These are phyloP conservation scores for Nelumbo lutea DNA, from an alignment of 164 flowering plant species.

Conservation along the genomic window DNA sequence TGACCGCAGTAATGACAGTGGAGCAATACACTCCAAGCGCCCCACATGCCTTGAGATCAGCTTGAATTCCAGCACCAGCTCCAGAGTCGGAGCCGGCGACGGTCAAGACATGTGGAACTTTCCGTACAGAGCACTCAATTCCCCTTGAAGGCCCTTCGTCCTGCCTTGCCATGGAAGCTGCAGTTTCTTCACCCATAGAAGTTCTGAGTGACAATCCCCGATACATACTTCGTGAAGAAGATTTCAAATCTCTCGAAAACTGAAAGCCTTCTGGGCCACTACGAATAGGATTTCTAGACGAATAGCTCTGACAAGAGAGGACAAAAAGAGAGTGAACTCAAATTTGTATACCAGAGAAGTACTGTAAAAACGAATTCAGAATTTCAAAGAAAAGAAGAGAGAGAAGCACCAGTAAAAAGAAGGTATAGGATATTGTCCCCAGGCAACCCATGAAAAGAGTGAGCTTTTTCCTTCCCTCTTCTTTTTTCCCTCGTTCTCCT, in stretches of 20 bases:
- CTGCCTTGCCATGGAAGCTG: slow-evolving; percentile 21
- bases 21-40: slow-evolving; percentile 92
- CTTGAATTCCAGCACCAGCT: slow-evolving; percentile 97
- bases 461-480: too few relatives aligned
- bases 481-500: too few relatives aligned
- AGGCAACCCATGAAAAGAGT: too few relatives aligned
- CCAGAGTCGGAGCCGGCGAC: slow-evolving; percentile 98
- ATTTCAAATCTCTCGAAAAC: background rate
- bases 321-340: too few relatives aligned
- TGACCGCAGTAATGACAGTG: slow-evolving; percentile 86
- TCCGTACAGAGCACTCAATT: slow-evolving; percentile 8
- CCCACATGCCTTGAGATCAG: slow-evolving; percentile 87
- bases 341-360: too few relatives aligned
- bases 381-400: too few relatives aligned
- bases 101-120: slow-evolving; percentile 69
- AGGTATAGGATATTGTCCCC: too few relatives aligned
- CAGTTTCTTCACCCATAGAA: background rate
- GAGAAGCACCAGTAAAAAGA: too few relatives aligned
- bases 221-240: background rate
- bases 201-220: background rate
- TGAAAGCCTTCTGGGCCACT: background rate
- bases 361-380: too few relatives aligned
- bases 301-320: background rate
- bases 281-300: background rate
- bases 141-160: slow-evolving; percentile 7